Percentiles rank a stretch among this genome's conserved stretches.
phyloP scores from a whole-genome alignment of 495 filamentous ascomycete species.

The Penicillium antarcticum region DNA sequence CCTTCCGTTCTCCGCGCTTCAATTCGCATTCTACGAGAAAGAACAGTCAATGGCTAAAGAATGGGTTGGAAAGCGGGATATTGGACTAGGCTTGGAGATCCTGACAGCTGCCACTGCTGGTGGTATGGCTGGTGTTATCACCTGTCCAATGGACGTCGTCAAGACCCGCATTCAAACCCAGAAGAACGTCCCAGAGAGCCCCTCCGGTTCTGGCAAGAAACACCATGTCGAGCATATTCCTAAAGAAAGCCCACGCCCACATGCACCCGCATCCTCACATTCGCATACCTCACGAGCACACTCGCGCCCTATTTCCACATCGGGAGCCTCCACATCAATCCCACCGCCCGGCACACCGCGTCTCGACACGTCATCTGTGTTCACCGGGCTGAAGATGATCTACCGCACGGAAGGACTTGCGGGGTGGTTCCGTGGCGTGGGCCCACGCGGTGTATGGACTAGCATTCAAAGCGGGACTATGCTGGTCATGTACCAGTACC shows the following conservation, averaged over 20 bases:
- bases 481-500: slow-evolving; percentile 90
- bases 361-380: slow-evolving; percentile 82
- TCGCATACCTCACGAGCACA: slow-evolving; percentile 30
- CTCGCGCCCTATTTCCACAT: slow-evolving; percentile 74
- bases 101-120: slow-evolving; percentile 88
- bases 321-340: slow-evolving; percentile 75
- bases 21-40: slow-evolving; percentile 98
- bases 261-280: slow-evolving; percentile 21
- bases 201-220: slow-evolving; percentile 20
- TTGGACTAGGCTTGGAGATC: slow-evolving; percentile 82
- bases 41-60: slow-evolving; percentile 75
- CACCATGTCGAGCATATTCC: slow-evolving; percentile 23
- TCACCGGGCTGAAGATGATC: slow-evolving; percentile 79
- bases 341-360: slow-evolving; percentile 68
- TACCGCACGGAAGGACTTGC: slow-evolving; percentile 82
- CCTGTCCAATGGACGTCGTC: slow-evolving; percentile 94
- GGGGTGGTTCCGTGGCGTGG: slow-evolving; percentile 94
- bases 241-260: slow-evolving; percentile 37
- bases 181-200: slow-evolving; percentile 50
- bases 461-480: slow-evolving; percentile 96
- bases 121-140: slow-evolving; percentile 89
- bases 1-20: slow-evolving; percentile 89
- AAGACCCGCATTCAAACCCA: slow-evolving; percentile 98
- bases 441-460: slow-evolving; percentile 93
- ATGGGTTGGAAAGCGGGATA: slow-evolving; percentile 69